Conservation (phyloP, 148 eudicot species). For the Chenopodium formosanum region DNA sequence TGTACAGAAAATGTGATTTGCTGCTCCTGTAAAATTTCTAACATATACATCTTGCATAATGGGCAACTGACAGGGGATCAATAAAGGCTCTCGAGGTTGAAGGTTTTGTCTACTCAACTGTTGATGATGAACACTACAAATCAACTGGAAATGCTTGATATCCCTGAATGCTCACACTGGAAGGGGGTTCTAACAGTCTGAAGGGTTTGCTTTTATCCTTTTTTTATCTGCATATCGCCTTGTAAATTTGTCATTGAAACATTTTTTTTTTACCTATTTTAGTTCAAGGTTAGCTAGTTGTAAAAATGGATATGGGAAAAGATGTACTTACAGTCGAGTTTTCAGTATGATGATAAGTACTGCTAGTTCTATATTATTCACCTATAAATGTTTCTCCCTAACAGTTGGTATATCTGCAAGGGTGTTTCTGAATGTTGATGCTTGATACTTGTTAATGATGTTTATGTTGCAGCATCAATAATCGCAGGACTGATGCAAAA, state of each 20-base stretch:
- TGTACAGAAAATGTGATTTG: background rate
- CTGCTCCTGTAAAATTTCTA: background rate
- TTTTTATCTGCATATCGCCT: background rate
- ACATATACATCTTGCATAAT: background rate
- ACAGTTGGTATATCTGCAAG: no score
- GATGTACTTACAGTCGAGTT: background rate
- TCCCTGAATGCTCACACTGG: background rate
- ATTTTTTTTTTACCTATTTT: background rate
- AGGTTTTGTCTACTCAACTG: conserved; percentile 68
- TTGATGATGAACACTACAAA: conserved; percentile 77
- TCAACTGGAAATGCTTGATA: conserved; percentile 47
- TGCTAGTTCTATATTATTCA: background rate
- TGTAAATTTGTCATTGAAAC: conserved; percentile 19
- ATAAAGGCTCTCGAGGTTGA: conserved; percentile 54
- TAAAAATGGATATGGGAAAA: conserved; percentile 3
- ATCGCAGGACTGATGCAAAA: no score
- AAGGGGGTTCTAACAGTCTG: background rate
- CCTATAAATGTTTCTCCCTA: no score
- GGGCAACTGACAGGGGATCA: conserved; percentile 41
- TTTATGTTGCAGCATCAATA: no score
- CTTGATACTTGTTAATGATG: no score
- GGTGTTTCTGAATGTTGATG: no score
- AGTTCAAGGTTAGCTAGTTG: background rate
- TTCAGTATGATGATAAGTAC: background rate
- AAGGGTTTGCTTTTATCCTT: background rate